Evolutionary conservation across 2,329 filamentous ascomycete species (phyloP), one percentile per base, ranked within the genome.

Genomic region (Gnomoniopsis sp.): DNA sequence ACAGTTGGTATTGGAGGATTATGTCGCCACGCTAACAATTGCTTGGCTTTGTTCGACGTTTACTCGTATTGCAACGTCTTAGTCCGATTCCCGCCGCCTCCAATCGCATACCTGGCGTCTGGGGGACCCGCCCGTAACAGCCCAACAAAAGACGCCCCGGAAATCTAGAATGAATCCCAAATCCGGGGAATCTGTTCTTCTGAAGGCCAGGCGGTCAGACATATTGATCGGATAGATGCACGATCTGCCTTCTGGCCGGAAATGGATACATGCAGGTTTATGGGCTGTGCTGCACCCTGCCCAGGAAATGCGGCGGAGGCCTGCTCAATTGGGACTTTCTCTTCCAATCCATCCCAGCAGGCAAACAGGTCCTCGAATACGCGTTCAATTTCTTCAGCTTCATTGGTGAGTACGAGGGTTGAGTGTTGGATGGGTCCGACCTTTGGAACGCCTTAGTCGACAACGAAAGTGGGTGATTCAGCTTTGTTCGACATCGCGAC

Each of bases 201-300:
- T 38, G 26, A 15, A 23, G 12, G 3, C 21, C n/a, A 23, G 14
- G 47, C 4, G 38, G 19, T 11, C n/a, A 15, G 30, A 14, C 26
- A 38, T 44, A 12, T 36, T 30, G 26, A 30, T 30, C 41, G 51
- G 51, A 26, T 36, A n/a, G 41, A 22, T 43, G 55, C 55, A 46
- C 48, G 49, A 48, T 49, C 51, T 52, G 55, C 21, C 15, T 34
- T 47, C 34, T 19, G 34, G 48, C 23, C 48, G 36, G 26, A 22
- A 38, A 33, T 17, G 14, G 33, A 26, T 15, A 52, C 22, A 51
- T 44, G 54, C 54, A 50, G 36, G 54, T 49, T 26, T 41, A 26
- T 52, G 53, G 53, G 58, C 55, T 50, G 55, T 61, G 51, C 58
- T 55, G 41, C 34, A 48, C 57, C 46, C n/a, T 14, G 12, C 36